Percentiles rank a stretch among this genome's conserved stretches.
Evolutionary conservation across 352 stramenopile genomes (phyloP).

Genomic region (Thraustochytrium striatum): DNA sequence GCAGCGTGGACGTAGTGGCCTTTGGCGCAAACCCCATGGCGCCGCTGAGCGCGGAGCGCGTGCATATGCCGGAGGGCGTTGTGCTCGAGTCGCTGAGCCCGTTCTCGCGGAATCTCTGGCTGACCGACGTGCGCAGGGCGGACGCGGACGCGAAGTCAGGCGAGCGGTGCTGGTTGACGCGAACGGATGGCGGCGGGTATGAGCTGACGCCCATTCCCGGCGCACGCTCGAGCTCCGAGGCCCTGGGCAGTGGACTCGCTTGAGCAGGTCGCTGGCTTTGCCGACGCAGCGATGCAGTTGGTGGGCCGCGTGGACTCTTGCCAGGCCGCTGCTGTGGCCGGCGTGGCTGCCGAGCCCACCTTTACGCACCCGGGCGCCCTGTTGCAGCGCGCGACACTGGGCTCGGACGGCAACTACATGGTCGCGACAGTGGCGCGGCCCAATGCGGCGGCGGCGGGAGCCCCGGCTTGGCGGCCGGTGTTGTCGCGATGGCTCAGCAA

Average conservation of each 20-base stretch:
- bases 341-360: background rate
- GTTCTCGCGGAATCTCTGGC: background rate
- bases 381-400: background rate
- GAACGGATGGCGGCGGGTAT: background rate
- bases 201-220: background rate
- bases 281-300: background rate
- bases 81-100: background rate
- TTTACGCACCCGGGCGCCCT: conserved; percentile 3
- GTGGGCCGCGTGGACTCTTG: conserved; percentile 1
- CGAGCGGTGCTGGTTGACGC: background rate
- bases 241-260: background rate
- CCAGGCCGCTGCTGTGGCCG: background rate
- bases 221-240: background rate
- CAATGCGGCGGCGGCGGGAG: background rate
- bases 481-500: background rate
- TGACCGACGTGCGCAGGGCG: background rate
- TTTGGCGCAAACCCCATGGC: background rate
- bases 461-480: background rate
- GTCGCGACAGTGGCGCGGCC: background rate
- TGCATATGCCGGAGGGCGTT: background rate
- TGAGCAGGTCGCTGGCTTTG: background rate
- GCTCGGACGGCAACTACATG: background rate
- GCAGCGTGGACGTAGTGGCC: background rate
- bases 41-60: background rate
- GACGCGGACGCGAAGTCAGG: background rate